Base-by-base conservation (phyloP, 352 stramenopile species). In the Blastocystis sp. region DNA sequence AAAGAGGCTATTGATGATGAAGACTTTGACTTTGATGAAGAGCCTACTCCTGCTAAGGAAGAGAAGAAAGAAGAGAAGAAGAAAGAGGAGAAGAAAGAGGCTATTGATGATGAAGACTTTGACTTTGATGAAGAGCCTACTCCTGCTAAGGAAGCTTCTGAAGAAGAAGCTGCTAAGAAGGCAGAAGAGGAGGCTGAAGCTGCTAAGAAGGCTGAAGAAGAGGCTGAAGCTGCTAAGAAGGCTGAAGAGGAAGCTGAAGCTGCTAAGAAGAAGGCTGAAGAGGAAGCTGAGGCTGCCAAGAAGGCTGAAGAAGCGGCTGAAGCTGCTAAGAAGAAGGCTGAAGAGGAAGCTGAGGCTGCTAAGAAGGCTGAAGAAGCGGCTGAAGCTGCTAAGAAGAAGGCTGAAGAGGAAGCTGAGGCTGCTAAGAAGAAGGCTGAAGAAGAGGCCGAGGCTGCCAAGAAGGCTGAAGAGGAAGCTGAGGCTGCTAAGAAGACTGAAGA, bases 31-130 rank as follows among this genome's bases (percentile, higher is more conserved):
- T 44, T 53, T 11, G 53, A 84, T 37, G 51, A 66, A 24, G 54
- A 84, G 33, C 64, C 64, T 54, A 44, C n/a, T 69, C 13, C 30
- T 37, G 48, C 30, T 30, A 84, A 84, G 70, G 70, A n/a, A n/a
- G 57, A 81, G 53, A 54, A 81, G 51, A 56, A 51, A n/a, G 54
- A 60, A 44, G 59, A 84, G 73, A 64, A 84, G 56, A n/a, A 64
- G 22, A 64, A 66, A n/a, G 35, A 64, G 51, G 51, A 84, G 56
- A 89, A 75, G 73, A 69, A 82, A 40, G 24, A 40, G 3, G 27
- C 9, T 13, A 48, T 66, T 33, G 51, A 69, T 24, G 33, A 82
- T 35, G 30, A 33, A 42, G 24, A 54, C 17, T 19, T 30, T 6
- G 57, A 82, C 5, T 44, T 54, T 19, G 57, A 64, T 22, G 58